Evolutionary conservation across 495 filamentous ascomycete species (phyloP).

Genomic region (Platismatia glauca): DNA sequence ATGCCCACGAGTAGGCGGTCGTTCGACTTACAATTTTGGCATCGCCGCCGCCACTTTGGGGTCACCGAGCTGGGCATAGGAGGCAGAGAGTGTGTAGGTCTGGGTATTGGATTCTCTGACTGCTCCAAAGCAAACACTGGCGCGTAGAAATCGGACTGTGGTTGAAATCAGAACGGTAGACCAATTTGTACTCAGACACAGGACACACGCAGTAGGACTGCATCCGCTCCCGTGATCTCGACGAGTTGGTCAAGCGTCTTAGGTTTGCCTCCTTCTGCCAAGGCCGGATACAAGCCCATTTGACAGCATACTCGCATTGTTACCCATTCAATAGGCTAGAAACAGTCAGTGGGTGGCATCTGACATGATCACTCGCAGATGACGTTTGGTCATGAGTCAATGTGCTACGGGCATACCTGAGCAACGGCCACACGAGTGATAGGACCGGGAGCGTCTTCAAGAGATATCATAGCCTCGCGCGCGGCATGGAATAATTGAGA

Average conservation of each 20-base stretch:
- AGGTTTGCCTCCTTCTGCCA: background rate
- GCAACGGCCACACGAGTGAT: constrained; percentile 2
- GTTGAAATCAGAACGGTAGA: background rate
- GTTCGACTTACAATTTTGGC: constrained; percentile 1
- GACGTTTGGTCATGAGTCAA: too few species aligned
- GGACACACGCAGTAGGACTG: background rate
- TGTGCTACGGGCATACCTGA: background rate
- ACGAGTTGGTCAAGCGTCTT: background rate
- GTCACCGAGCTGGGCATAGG: background rate
- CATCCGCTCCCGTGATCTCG: background rate
- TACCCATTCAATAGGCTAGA: constrained; percentile 1
- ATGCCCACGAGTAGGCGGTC: too few species aligned
- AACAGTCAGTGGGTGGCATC: background rate
- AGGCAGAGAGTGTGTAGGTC: background rate
- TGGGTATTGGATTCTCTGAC: background rate
- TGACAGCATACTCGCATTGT: background rate
- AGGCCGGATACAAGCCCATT: constrained; percentile 4
- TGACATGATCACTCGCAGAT: too few species aligned
- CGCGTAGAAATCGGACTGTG: constrained; percentile 1
- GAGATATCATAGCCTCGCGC: background rate
- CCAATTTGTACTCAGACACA: background rate
- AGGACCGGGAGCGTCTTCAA: background rate
- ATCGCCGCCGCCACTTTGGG: background rate
- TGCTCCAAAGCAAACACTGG: background rate
- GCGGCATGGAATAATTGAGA: background rate